Percentiles rank a stretch among this genome's conserved stretches.
Evolutionary conservation across 192 early-diverging fungal genomes (phyloP).

Genomic region (Linnemannia exigua): DNA sequence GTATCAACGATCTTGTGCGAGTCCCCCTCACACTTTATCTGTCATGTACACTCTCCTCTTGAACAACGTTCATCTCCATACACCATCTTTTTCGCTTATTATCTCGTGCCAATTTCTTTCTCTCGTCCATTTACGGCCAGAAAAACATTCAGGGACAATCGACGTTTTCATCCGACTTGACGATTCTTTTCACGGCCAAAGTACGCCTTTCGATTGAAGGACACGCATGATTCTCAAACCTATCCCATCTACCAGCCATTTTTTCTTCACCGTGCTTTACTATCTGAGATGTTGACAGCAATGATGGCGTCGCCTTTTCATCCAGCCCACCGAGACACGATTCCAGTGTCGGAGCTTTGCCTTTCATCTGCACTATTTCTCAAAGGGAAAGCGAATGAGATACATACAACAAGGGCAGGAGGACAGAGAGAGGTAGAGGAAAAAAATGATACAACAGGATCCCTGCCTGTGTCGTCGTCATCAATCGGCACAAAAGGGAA

Average conservation of each 20-base stretch:
- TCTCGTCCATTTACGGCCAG: no score
- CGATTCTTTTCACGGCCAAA: background rate
- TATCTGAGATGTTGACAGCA: constrained; percentile 8
- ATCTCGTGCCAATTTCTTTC: no score
- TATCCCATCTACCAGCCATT: background rate
- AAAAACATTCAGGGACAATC: background rate
- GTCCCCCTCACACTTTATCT: background rate
- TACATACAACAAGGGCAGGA: background rate
- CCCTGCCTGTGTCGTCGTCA: constrained; percentile 17
- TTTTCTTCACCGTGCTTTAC: constrained; percentile 9
- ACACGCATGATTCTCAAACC: background rate
- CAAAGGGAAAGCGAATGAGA: no score
- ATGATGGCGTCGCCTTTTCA: background rate
- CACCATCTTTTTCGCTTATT: background rate
- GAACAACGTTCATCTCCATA: background rate
- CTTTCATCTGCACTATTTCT: background rate
- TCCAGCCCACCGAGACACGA: background rate
- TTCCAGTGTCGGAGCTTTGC: background rate
- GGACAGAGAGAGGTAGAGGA: background rate
- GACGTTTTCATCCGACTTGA: background rate
- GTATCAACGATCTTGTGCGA: background rate
- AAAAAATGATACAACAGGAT: background rate
- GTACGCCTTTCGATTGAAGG: background rate
- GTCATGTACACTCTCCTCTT: background rate
- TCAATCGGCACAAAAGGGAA: constrained; percentile 44